Evolutionary conservation across 257 asterid genomes (phyloP).

Genomic region (Nicotiana otophora): DNA sequence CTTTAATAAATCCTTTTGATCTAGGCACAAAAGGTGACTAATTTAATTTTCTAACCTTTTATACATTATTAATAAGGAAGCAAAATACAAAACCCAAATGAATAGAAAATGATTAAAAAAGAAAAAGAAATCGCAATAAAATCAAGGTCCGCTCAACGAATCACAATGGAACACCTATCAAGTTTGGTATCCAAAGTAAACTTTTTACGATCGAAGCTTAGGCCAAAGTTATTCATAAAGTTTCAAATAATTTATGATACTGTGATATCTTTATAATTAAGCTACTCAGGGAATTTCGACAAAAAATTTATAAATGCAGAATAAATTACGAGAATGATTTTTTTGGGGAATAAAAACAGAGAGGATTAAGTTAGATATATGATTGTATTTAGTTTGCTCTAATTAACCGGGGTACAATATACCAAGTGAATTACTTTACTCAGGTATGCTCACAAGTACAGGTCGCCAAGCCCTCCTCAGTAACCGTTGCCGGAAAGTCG

Average conservation of each 20-base stretch:
- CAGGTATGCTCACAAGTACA: slow-evolving; percentile 72
- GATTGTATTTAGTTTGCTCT: background rate
- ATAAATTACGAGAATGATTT: background rate
- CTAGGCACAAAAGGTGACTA: background rate
- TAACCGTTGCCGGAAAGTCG: slow-evolving; percentile 79
- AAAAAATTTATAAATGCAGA: background rate
- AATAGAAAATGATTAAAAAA: background rate
- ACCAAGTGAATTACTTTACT: slow-evolving; percentile 18
- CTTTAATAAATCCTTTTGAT: background rate
- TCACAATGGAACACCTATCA: background rate
- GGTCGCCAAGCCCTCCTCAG: slow-evolving; percentile 91
- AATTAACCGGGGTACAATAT: slow-evolving; percentile 6
- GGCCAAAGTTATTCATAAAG: background rate
- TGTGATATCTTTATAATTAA: background rate
- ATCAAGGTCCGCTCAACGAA: background rate
- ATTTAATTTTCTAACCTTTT: background rate
- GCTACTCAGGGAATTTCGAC: background rate
- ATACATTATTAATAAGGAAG: background rate
- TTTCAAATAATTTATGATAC: background rate
- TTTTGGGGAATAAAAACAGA: background rate
- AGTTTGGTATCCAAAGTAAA: background rate
- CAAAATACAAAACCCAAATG: background rate
- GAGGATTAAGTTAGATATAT: background rate
- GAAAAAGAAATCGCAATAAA: background rate
- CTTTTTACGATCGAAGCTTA: background rate